phyloP scores from a whole-genome alignment of 352 stramenopile genomes.

The Phytophthora uliginosa region DNA sequence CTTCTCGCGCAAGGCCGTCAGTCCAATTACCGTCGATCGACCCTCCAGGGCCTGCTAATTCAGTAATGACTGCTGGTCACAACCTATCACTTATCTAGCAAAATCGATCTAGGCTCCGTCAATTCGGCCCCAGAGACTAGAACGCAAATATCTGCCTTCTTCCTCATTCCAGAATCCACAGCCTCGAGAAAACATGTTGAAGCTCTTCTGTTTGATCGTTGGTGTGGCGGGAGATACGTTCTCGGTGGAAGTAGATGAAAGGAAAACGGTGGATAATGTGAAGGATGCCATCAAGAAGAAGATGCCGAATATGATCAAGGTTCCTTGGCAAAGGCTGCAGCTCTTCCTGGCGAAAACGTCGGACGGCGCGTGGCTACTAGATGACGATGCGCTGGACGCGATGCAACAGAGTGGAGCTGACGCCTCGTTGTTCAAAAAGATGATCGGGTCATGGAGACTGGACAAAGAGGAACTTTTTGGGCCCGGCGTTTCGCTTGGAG shows the following conservation, averaged over 20 bases:
- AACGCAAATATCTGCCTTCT: not conserved
- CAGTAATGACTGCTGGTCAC: too few species aligned
- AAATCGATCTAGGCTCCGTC: too few species aligned
- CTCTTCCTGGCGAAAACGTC: conserved; percentile 22
- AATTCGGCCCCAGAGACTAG: too few species aligned
- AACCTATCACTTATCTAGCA: too few species aligned
- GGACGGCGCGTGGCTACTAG: conserved; percentile 9
- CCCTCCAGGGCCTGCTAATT: too few species aligned
- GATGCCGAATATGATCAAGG: not conserved
- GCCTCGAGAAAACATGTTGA: conserved; percentile 48
- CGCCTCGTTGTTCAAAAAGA: not conserved
- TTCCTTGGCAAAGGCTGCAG: not conserved
- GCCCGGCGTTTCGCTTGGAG: conserved; percentile 7
- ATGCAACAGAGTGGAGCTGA: conserved; percentile 15
- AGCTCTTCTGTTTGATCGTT: not conserved
- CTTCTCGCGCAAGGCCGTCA: too few species aligned
- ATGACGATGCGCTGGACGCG: conserved; percentile 13
- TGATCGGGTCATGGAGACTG: conserved; percentile 2
- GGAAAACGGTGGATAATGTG: not conserved
- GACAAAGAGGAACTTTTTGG: conserved; percentile 14
- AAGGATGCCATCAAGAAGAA: not conserved
- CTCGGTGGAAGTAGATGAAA: not conserved
- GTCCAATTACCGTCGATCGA: too few species aligned
- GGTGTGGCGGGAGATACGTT: not conserved
- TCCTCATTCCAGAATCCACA: not conserved